Conservation (phyloP, 1,284 basidiomycete genomes). For the Mycena citricolor region DNA sequence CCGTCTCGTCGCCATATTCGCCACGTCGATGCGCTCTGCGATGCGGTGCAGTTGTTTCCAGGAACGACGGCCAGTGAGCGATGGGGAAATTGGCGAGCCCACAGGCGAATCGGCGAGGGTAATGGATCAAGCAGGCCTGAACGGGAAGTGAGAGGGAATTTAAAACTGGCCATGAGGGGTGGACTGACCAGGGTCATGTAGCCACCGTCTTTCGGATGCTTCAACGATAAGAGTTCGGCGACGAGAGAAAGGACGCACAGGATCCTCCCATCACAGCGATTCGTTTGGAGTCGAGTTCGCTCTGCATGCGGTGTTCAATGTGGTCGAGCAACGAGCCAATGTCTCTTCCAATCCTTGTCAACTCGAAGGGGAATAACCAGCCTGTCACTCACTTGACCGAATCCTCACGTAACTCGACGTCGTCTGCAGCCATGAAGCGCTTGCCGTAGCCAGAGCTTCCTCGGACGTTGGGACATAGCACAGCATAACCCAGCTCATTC, state of each 20-base stretch:
- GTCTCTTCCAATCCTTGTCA: slow-evolving; percentile 8
- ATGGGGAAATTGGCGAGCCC: slow-evolving; percentile 21
- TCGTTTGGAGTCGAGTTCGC: slow-evolving; percentile 18
- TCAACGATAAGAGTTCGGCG: neutral
- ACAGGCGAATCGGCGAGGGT: slow-evolving; percentile 19
- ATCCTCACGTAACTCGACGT: slow-evolving; percentile 22
- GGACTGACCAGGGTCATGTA: slow-evolving; percentile 20
- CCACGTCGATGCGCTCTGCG: slow-evolving; percentile 17
- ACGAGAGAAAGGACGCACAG: slow-evolving; percentile 10
- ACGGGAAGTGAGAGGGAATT: neutral
- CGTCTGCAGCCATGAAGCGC: slow-evolving; percentile 19
- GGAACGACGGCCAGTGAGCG: slow-evolving; percentile 23
- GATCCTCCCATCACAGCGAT: slow-evolving; percentile 23
- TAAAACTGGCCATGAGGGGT: neutral
- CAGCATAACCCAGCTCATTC: slow-evolving; percentile 21
- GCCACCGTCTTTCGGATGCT: slow-evolving; percentile 16
- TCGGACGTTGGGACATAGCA: slow-evolving; percentile 22
- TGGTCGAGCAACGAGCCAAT: slow-evolving; percentile 19
- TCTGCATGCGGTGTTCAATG: slow-evolving; percentile 14
- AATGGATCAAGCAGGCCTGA: slow-evolving; percentile 23
- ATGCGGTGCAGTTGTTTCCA: slow-evolving; percentile 18
- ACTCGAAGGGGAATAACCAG: neutral
- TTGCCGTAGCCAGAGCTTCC: slow-evolving; percentile 23
- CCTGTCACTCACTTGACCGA: slow-evolving; percentile 17
- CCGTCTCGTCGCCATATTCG: slow-evolving; percentile 22